A percentile compares a stretch with the other conserved stretches of the same genome.
phyloP scores from a whole-genome alignment of 148 eudicot genomes.

The Oxyria digyna region DNA sequence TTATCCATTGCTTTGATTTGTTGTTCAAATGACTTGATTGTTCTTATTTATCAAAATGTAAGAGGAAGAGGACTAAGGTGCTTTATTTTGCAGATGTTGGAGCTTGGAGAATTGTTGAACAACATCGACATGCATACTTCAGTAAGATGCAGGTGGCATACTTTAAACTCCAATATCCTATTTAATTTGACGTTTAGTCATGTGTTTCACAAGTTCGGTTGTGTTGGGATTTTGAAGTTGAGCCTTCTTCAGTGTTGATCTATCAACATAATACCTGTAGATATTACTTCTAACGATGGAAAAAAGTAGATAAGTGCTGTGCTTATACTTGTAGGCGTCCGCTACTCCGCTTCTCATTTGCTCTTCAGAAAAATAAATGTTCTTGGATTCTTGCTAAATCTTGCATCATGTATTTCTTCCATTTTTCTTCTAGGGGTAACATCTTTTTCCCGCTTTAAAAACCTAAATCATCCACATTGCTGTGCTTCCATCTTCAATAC shows the following conservation, averaged over 20 bases:
- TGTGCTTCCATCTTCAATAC: neutral
- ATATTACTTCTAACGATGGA: neutral
- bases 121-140: constrained; percentile 90
- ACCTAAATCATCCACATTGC: too few species aligned
- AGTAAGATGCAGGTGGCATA: constrained; percentile 76
- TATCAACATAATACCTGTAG: neutral
- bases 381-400: neutral
- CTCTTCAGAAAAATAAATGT: too few species aligned
- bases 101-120: constrained; percentile 83
- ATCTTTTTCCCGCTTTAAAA: neutral
- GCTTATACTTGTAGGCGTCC: neutral
- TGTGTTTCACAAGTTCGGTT: neutral
- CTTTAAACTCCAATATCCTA: neutral
- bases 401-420: neutral
- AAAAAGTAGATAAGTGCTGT: neutral
- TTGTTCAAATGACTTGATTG: neutral
- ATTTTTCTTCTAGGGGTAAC: neutral
- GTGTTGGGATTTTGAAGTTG: neutral
- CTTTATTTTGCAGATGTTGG: constrained; percentile 51
- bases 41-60: neutral
- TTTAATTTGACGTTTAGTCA: neutral
- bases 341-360: neutral
- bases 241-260: neutral
- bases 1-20: neutral
- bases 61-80: constrained; percentile 1